Conservation (phyloP, 2,329 filamentous ascomycete species). For the Aspergillus fischeri region DNA sequence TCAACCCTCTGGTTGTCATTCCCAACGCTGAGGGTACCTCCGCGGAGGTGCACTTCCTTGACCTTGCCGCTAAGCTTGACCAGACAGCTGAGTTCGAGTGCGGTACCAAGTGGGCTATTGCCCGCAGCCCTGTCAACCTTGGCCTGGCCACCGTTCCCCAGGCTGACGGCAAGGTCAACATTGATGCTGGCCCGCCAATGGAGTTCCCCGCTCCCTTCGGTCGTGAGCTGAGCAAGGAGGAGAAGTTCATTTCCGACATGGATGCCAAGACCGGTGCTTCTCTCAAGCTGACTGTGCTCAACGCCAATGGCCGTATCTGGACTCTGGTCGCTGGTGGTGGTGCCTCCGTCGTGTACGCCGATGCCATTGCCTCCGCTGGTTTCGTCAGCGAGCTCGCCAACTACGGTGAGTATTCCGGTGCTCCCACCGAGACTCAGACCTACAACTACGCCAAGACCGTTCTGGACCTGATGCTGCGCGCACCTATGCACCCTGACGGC, state of each 20-base stretch:
- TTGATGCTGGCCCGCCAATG: conserved; percentile 96
- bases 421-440: conserved; percentile 96
- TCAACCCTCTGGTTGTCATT: conserved; percentile 98
- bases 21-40: conserved; percentile 90
- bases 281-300: conserved; percentile 95
- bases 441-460: conserved; percentile 99
- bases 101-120: conserved; percentile 97
- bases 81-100: conserved; percentile 99
- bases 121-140: conserved; percentile 82
- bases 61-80: conserved; percentile 96
- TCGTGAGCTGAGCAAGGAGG: conserved; percentile 97
- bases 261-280: conserved; percentile 99
- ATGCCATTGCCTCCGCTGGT: conserved; percentile 93
- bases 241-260: conserved; percentile 97
- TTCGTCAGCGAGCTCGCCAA: conserved; percentile 97
- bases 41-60: conserved; percentile 94
- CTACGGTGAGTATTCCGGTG: conserved; percentile 99
- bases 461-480: conserved; percentile 93
- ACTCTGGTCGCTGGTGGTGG: conserved; percentile 98
- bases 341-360: conserved; percentile 98
- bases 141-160: conserved; percentile 68
- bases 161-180: conserved; percentile 71
- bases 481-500: conserved; percentile 77
- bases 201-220: conserved; percentile 99
- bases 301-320: conserved; percentile 89